Evolutionary conservation across 1,284 basidiomycete genomes (phyloP), one percentile per base, ranked within the genome.

Genomic region (Ceraceosorus bombacis): DNA sequence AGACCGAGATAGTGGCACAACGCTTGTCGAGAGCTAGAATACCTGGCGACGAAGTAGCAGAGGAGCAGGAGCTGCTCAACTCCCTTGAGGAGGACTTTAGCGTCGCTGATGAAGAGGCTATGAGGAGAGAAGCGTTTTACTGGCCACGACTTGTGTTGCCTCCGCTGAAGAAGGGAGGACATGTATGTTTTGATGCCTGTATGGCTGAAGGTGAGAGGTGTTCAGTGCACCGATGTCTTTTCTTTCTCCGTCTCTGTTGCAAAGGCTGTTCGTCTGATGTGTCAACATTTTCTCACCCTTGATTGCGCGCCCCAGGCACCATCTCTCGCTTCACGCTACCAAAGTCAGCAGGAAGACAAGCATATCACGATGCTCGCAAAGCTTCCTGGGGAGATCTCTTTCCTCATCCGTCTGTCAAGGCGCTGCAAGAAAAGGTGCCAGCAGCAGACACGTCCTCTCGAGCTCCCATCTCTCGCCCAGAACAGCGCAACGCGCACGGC

Each of bases 311-410:
- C 1, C 43, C 43, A 46, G 92, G 88, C 40, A 85, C 89, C 78
- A 88, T 96, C 59, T 86, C 92, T 82, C 86, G 94, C 4, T 82
- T 94, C 77, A 95, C 88, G 2, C 86, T 95, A 50, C 87, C 93
- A 2, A 90, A 86, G 71, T 92, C 90, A 0, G 89, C 92, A 78
- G 93, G 93, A 6, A 93, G 90, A 77, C 93, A 97, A 74, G 83
- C 85, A 0, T 98, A 87, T 76, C 92, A 97, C 72, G 95, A 98
- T 76, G 92, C 93, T 1, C 85, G 94, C 51, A 97, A 97, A 79
- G 85, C 88, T 0, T 81, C 79, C 17, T 96, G 93, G 91, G 95
- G 95, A 9, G 95, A 98, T 77, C 81, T 90, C 9, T 97, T 95
- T 79, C 94, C 95, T 4, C 92, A 97, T 50, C 58, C 57, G 17